Evolutionary conservation across 2,329 filamentous ascomycete genomes (phyloP).

Genomic region (Alternaria gaisen): DNA sequence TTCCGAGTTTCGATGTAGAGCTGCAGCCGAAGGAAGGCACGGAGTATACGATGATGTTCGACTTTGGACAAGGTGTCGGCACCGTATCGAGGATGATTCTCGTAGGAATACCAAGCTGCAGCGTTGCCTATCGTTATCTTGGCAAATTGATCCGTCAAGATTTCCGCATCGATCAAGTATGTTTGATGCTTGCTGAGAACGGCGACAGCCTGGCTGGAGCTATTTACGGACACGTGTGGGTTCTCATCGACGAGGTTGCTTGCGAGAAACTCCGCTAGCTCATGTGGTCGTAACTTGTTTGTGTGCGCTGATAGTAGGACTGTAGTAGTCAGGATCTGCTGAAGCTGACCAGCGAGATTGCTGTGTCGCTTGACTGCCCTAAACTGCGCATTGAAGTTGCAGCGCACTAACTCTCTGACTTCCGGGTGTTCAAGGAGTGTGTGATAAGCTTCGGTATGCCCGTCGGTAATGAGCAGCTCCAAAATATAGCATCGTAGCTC

Average conservation of each 20-base stretch:
- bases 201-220: not conserved
- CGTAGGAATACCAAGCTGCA: not conserved
- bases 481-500: slow-evolving; percentile 4
- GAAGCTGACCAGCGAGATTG: slow-evolving; percentile 5
- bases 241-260: not conserved
- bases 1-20: not conserved
- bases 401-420: slow-evolving; percentile 5
- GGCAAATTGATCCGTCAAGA: not conserved
- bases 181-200: not conserved
- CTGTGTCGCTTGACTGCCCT: not conserved
- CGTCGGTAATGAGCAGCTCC: not conserved
- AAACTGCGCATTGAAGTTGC: slow-evolving; percentile 8
- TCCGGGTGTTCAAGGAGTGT: slow-evolving; percentile 4
- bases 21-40: not conserved
- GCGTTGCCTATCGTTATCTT: not conserved
- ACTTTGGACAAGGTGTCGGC: not conserved
- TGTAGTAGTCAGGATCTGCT: slow-evolving; percentile 1
- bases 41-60: slow-evolving; percentile 4
- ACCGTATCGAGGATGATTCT: not conserved
- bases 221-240: not conserved
- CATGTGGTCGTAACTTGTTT: not conserved
- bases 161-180: not conserved
- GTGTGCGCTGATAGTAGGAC: not conserved
- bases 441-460: not conserved
- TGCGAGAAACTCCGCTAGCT: not conserved